Evolutionary conservation across 176 grass and related monocot species (phyloP).

Genomic region (Phyllostachys edulis): DNA sequence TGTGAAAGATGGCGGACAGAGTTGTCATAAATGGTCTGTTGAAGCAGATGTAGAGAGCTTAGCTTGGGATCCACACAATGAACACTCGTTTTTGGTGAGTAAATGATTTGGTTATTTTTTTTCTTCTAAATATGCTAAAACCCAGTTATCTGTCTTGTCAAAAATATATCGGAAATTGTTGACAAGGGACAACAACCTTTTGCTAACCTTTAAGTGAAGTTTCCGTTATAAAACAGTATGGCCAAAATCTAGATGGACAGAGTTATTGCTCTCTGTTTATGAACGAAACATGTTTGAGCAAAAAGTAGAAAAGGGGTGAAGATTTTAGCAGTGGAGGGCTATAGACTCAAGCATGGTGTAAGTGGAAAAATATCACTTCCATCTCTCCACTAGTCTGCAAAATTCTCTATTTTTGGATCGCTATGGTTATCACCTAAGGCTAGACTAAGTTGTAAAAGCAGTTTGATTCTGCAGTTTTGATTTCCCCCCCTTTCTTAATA

Average conservation of each 20-base stretch:
- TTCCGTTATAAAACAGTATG: neutral
- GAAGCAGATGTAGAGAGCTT: conserved; percentile 84
- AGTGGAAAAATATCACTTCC: neutral
- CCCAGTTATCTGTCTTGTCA: neutral
- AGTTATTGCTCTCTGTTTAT: neutral
- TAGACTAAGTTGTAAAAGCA: neutral
- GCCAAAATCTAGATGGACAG: neutral
- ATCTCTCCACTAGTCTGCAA: neutral
- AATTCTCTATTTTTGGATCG: neutral
- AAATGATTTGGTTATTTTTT: conserved; percentile 7
- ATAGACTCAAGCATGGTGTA: neutral
- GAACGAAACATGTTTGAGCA: neutral
- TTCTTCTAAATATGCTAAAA: neutral
- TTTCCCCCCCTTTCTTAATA: neutral
- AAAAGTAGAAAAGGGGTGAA: neutral
- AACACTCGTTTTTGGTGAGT: conserved; percentile 70
- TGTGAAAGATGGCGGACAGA: conserved; percentile 66
- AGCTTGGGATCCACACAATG: conserved; percentile 89
- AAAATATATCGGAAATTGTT: neutral
- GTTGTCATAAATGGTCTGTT: conserved; percentile 69
- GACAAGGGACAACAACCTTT: neutral
- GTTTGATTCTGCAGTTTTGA: neutral
- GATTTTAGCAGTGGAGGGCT: neutral
- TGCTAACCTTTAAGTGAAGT: neutral
- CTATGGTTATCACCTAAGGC: neutral